Base-by-base conservation (phyloP, 2,329 filamentous ascomycete species). In the Gnomoniopsis sp. region DNA sequence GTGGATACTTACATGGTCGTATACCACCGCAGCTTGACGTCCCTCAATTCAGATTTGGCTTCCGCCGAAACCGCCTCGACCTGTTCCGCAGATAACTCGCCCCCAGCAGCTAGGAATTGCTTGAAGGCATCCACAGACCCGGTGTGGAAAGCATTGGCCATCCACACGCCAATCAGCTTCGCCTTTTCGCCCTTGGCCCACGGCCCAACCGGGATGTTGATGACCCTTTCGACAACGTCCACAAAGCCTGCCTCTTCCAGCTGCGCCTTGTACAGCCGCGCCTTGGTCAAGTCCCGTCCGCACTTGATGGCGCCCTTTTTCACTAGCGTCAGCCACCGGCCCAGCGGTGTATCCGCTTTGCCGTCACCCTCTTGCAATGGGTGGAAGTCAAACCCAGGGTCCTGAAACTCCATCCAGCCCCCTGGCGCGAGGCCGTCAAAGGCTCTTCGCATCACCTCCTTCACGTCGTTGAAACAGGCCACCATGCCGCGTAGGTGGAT, bases 391-490 rank as follows among this genome's bases (percentile, higher is more conserved):
- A 54, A 54, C 6, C 52, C 33, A 10, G 41, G 23, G 14, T 47
- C 52, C 36, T 36, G 26, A 19, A 47, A 54, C 19, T 54, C 43
- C 6, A 54, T 47, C 41, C 52, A 54, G 30, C 41, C 52, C 7
- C 26, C 51, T 11, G 51, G 17, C 8, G 51, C 6, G 14, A 53
- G 26, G 41, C 23, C 38, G 2, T 46, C 6, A 11, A 53, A 22
- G 11, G 51, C n/a, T 26, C 11, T 53, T 8, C 8, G 38, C 51
- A 53, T 46, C 2, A 53, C 51, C 8, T 17, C 44, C 11, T 7
- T 46, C 38, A 53, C 51, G 21, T 53, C 51, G 12, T 54, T 54
- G 36, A 54, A 54, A 22, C 41, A 54, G 2, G 52, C 14, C 11
- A 33, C 46, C 43, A 47, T 54, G 1, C 41, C 52, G 8, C 52